Conservation (phyloP, 352 stramenopile species). For the Hyaloperonospora arabidopsidis region DNA sequence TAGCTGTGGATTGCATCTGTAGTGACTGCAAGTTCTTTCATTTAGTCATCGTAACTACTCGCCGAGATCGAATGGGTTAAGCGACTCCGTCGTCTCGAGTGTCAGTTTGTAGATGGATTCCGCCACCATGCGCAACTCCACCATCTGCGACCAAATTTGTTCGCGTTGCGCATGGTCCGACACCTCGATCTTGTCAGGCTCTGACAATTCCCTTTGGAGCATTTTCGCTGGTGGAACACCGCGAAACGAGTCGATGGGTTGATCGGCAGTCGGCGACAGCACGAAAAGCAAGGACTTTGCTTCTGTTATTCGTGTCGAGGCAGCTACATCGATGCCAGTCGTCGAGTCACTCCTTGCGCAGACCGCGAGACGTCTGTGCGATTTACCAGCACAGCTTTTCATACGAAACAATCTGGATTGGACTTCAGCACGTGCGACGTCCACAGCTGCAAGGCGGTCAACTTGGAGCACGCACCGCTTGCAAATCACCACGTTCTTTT, state of each 20-base stretch:
- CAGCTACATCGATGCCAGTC: constrained; percentile 14
- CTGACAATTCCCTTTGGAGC: neutral
- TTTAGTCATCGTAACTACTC: too few relatives aligned
- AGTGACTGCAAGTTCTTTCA: too few relatives aligned
- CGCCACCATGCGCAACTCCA: constrained; percentile 34
- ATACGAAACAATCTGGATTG: constrained; percentile 8
- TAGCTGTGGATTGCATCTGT: too few relatives aligned
- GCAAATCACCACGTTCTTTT: constrained; percentile 27
- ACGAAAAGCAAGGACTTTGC: constrained; percentile 5
- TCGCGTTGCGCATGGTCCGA: constrained; percentile 22
- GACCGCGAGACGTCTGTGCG: neutral
- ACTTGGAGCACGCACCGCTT: constrained; percentile 26
- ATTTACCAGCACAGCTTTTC: neutral
- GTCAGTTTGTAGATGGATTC: constrained; percentile 44
- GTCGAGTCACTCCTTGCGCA: constrained; percentile 20
- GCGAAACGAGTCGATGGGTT: constrained; percentile 22
- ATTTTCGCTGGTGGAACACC: constrained; percentile 5
- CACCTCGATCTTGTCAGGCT: neutral
- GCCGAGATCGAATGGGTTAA: constrained; percentile 5
- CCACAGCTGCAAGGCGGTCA: constrained; percentile 18
- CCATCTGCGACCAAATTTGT: constrained; percentile 41
- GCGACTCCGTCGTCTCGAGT: constrained; percentile 24
- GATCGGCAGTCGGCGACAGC: constrained; percentile 21
- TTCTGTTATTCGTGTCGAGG: too few relatives aligned
- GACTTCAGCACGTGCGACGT: constrained; percentile 25